Evolutionary conservation across 2,329 filamentous ascomycete species (phyloP).

Genomic region (Sarocladiaceae sp.): DNA sequence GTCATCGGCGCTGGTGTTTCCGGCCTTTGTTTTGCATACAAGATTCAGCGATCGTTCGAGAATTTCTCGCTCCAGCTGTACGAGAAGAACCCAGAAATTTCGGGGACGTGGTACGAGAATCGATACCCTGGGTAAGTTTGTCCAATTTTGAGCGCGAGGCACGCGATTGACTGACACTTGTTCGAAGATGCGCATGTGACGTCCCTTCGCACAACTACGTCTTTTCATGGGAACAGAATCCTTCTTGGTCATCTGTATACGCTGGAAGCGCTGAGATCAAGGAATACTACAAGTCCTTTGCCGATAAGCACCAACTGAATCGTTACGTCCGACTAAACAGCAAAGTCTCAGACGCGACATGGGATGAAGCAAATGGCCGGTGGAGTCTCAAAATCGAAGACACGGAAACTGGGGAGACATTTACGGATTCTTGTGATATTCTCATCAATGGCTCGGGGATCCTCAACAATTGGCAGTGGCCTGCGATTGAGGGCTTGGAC

Average conservation of each 20-base stretch:
- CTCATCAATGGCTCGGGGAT: slow-evolving; percentile 16
- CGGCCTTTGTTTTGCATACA: slow-evolving; percentile 43
- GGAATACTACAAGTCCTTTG: slow-evolving; percentile 42
- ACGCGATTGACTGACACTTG: slow-evolving; percentile 16
- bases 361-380: slow-evolving; percentile 24
- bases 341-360: slow-evolving; percentile 25
- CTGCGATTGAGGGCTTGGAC: slow-evolving; percentile 43
- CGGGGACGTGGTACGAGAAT: slow-evolving; percentile 50
- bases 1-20: slow-evolving; percentile 45
- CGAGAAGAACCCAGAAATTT: slow-evolving; percentile 45
- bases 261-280: slow-evolving; percentile 36
- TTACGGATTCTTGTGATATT: slow-evolving; percentile 28
- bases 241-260: slow-evolving; percentile 30
- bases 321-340: slow-evolving; percentile 25
- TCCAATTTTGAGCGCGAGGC: not conserved
- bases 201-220: slow-evolving; percentile 49
- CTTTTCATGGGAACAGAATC: slow-evolving; percentile 35
- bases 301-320: slow-evolving; percentile 31
- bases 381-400: slow-evolving; percentile 27
- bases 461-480: slow-evolving; percentile 34
- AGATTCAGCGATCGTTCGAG: slow-evolving; percentile 37
- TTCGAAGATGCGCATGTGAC: too few species aligned
- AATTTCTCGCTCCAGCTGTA: slow-evolving; percentile 27
- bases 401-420: slow-evolving; percentile 16
- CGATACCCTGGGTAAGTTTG: slow-evolving; percentile 33